Base-by-base conservation (phyloP, 176 grass and related monocot genomes). In the Zoysia pacifica region DNA sequence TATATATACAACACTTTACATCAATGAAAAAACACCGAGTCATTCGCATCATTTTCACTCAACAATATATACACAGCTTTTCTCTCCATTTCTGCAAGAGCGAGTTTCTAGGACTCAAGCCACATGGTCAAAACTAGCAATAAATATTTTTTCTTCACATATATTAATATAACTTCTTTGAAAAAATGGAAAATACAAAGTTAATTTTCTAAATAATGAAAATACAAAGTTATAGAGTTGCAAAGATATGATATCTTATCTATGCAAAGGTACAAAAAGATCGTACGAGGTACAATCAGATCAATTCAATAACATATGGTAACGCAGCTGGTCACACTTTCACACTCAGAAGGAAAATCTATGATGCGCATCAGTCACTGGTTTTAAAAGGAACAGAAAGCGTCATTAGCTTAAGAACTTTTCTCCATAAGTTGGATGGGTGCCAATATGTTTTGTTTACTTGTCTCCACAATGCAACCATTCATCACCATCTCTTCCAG, bases 401-500 rank as follows among this genome's bases (percentile, higher is more conserved):
- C 36, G 1, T 28, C 2, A 73, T 20, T 42, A 84, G 48, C 81
- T 72, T 89, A 99, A 51, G 86, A 99, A 54, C 88, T 84, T 83
- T 95, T 99, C 52, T 99, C 96, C 92, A 95, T 93, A 7, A 99
- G 86, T 48, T 95, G 92, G 67, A 95, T 95, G 4, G 92, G 92
- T 40, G 86, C 78, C 79, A 99, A 89, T 79, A 95, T 99, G 52
- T 95, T 99, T 67, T 86, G 76, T 89, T 99, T 99, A 78, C 91
- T 95, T 43, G 92, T 99, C 83, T 99, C 96, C 69, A 99, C 96
- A 35, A 99, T 93, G 76, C 92, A 95, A 19, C 90, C 96, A 72
- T 99, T 99, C 96, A 99, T 95, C 48, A 99, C 92, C 92, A 99
- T 99, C 81, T 99, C 96, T 91, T 99, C 96, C 38, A 99, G 89